Conservation (phyloP, 2,329 filamentous ascomycete genomes). For the Cordyceps cicadae region DNA sequence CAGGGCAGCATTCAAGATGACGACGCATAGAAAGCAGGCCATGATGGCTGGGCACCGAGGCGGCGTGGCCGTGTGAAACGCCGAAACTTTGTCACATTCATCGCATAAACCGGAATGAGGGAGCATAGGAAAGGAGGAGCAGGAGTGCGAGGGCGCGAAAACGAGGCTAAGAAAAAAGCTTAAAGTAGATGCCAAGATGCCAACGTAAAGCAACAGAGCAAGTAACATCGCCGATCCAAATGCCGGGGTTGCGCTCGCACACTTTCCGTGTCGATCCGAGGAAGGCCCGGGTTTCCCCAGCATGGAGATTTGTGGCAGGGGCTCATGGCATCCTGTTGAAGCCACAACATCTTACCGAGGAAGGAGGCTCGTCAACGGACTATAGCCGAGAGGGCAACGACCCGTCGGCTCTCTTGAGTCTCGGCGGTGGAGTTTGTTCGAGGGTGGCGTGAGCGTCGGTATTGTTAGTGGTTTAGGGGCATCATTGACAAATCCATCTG, state of each 20-base stretch:
- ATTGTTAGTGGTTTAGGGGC: not conserved
- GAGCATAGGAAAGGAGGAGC: not conserved
- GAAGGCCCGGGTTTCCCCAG: not conserved
- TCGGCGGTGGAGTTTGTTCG: not conserved
- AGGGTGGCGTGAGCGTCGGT: not conserved
- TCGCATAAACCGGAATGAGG: not conserved
- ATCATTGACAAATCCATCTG: not conserved
- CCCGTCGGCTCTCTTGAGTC: not conserved
- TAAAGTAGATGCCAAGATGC: not conserved
- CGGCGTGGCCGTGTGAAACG: not conserved
- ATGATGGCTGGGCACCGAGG: not conserved
- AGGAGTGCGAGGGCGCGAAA: not conserved
- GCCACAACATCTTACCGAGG: not conserved
- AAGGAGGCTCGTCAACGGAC: not conserved
- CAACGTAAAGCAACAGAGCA: not conserved
- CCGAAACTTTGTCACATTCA: too few species aligned
- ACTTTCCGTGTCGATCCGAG: slow-evolving; percentile 6
- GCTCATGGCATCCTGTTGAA: not conserved
- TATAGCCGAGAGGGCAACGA: slow-evolving; percentile 1
- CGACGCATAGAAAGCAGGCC: not conserved
- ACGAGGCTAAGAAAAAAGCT: not conserved
- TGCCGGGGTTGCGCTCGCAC: slow-evolving; percentile 2
- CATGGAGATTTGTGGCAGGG: not conserved
- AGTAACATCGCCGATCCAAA: not conserved
- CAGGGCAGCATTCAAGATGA: not conserved